Evolutionary conservation across 371 early-diverging fungal genomes (phyloP).

Genomic region (Haplosporangium sp.): DNA sequence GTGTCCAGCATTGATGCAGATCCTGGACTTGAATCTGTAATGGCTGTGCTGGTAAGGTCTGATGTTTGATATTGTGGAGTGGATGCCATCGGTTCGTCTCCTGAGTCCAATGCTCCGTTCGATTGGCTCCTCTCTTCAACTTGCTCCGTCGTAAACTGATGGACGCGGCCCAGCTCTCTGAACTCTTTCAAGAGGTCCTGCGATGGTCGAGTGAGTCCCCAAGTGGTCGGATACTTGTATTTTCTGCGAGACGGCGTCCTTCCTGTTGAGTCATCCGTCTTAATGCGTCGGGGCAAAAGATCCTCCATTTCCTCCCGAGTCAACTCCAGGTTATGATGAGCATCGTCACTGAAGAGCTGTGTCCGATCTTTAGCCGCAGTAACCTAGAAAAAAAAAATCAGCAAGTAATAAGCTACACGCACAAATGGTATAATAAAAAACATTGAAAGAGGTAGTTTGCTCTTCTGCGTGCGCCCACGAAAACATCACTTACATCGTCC

Average conservation of each 20-base stretch:
- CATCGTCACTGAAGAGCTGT: conserved; percentile 15
- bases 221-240: conserved; percentile 34
- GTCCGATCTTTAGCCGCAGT: conserved; percentile 6
- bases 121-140: conserved; percentile 3
- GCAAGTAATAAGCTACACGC: too few species aligned
- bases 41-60: background rate
- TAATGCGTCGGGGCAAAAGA: conserved; percentile 31
- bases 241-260: conserved; percentile 36
- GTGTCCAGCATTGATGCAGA: background rate
- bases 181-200: conserved; percentile 44
- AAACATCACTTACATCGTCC: conserved; percentile 15
- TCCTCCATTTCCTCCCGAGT: conserved; percentile 23
- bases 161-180: conserved; percentile 37
- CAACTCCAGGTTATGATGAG: conserved; percentile 14
- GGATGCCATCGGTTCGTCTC: background rate
- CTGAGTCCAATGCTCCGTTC: conserved; percentile 11
- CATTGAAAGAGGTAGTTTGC: background rate
- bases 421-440: background rate
- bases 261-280: conserved; percentile 42
- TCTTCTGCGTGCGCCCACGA: background rate
- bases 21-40: too few species aligned
- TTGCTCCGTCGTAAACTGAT: conserved; percentile 10
- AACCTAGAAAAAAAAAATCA: conserved; percentile 2
- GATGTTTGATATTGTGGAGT: background rate
- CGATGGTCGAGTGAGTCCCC: conserved; percentile 33